Base-by-base conservation (phyloP, 2,329 filamentous ascomycete species). In the Hortaea werneckii region DNA sequence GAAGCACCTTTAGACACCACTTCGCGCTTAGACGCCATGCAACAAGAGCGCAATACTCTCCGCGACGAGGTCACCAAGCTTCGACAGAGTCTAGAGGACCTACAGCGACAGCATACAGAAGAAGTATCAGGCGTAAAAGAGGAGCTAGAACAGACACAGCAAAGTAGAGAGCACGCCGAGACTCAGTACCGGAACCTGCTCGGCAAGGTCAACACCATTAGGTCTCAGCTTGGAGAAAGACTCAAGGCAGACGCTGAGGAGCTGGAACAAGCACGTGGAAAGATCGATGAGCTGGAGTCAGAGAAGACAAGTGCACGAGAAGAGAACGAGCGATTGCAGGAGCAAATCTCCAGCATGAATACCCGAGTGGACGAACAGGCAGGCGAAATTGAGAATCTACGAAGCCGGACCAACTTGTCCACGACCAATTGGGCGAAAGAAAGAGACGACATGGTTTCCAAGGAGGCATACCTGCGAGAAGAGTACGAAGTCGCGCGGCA, bases 361-460 rank as follows among this genome's bases (percentile, higher is more conserved):
- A 72, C 79, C 50, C 82, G 88, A 55, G 74, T 83, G 32, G 79
- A 85, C 50, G 78, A 86, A 55, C 80, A 84, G 48, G 79, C 77
- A 20, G 78, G 83, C 48, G 92, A 98, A 65, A 74, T 94, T 27
- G 78, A 82, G 8, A 85, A 76, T 44, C 70, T 98, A 47, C 81
- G 92, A 48, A 88, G 85, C 64, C 80, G 90, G 50, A 83, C 83
- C 50, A 94, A 83, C 53, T 70, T 95, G 26, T 94, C 90, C 5
- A 87, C 94, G 58, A 87, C 94, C 59, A 96, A 98, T 61, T 98
- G 89, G 85, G 70, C 83, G 37, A 90, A 88, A 63, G 92, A 98
- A 65, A 85, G 88, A 58, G 87, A 96, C 45, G 92, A 96, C 56
- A 69, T 95, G 44, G 65, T 82, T 12, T 78, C 79, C 52, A 79